A percentile compares a stretch with the other conserved stretches of the same genome.
Conservation (phyloP, 257 asterid species). For the Anisodus tanguticus region DNA sequence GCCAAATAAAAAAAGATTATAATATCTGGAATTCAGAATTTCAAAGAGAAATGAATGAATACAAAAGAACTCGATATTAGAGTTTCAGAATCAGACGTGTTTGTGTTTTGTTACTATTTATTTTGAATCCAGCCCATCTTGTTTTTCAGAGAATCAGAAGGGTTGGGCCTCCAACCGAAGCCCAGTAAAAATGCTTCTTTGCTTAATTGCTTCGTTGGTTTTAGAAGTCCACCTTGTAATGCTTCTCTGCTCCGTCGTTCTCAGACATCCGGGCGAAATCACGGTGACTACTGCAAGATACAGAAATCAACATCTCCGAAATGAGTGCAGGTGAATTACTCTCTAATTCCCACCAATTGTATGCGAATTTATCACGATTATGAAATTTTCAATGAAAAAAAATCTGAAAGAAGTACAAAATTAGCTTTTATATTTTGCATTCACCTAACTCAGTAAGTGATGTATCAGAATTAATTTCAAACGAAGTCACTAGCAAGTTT, state of each 20-base stretch:
- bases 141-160: no score
- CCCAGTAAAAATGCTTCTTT: neutral
- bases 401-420: no score
- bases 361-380: neutral
- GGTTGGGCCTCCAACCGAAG: slow-evolving; percentile 7
- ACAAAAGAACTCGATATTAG: neutral
- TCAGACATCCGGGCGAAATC: slow-evolving; percentile 3
- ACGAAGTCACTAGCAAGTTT: neutral
- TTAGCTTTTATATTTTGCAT: neutral
- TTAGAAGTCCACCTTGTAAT: neutral
- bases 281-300: neutral
- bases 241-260: neutral
- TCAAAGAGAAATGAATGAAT: neutral
- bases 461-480: neutral
- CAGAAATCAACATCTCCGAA: neutral
- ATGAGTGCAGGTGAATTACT: slow-evolving; percentile 25
- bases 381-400: neutral
- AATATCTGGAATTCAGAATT: no score
- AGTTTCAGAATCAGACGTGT: neutral
- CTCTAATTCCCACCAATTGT: neutral
- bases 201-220: slow-evolving; percentile 48
- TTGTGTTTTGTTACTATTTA: neutral
- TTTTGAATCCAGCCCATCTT: neutral
- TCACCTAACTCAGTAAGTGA: neutral
- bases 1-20: neutral